Percentiles rank a stretch among this genome's conserved stretches.
Conservation (phyloP, 148 eudicot species). For the Fagopyrum tataricum region DNA sequence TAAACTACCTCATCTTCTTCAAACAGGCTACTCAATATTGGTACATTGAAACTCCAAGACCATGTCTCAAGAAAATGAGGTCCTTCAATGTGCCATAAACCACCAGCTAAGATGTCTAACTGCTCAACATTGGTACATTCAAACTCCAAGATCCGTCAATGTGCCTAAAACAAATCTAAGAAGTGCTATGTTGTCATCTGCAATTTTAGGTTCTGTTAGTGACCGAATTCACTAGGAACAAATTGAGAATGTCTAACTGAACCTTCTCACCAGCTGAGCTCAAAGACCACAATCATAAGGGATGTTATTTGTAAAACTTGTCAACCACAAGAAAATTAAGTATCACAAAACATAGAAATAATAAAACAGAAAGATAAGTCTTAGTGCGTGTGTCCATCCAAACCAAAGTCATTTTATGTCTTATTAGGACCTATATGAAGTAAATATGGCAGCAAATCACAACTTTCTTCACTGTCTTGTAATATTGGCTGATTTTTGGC, state of each 20-base stretch:
- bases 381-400: too few species aligned
- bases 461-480: too few species aligned
- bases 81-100: slow-evolving; percentile 85
- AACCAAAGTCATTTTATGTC: too few species aligned
- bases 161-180: slow-evolving; percentile 33
- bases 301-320: background rate
- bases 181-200: slow-evolving; percentile 23
- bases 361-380: too few species aligned
- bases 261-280: slow-evolving; percentile 2
- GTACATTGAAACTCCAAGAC: slow-evolving; percentile 99
- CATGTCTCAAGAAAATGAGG: slow-evolving; percentile 92
- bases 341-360: too few species aligned
- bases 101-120: slow-evolving; percentile 82
- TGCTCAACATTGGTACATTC: too few species aligned
- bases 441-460: too few species aligned
- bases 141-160: too few species aligned
- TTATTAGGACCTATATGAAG: too few species aligned
- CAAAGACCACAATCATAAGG: background rate
- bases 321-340: background rate
- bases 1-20: slow-evolving; percentile 69
- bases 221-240: background rate
- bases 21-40: slow-evolving; percentile 81
- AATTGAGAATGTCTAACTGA: background rate
- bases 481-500: too few species aligned
- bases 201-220: slow-evolving; percentile 14